Conservation (phyloP, 139 green algal genomes). For the Chlorella sorokiniana region DNA sequence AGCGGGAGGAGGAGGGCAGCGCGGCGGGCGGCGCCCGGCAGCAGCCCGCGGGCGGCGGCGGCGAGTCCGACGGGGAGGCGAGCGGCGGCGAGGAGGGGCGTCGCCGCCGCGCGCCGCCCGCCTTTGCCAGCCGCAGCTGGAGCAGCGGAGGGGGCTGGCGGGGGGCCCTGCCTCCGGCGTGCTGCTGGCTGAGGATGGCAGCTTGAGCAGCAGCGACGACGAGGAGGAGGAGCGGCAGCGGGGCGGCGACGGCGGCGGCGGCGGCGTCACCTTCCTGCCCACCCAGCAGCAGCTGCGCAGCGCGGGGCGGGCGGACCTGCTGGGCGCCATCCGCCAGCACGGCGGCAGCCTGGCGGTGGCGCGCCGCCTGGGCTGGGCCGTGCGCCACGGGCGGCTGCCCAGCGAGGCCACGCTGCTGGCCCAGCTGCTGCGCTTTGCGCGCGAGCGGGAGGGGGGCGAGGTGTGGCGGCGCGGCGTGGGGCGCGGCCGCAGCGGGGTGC, state of each 20-base stretch:
- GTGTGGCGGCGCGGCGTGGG: neutral
- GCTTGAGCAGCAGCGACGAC: neutral
- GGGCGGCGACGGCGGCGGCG: neutral
- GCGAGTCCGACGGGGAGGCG: too few relatives aligned
- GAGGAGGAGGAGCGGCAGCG: neutral
- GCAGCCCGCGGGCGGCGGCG: neutral
- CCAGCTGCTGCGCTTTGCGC: conserved; percentile 21
- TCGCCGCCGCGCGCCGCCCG: too few relatives aligned
- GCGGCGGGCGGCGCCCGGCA: neutral
- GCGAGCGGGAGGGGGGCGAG: neutral
- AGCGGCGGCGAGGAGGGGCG: too few relatives aligned
- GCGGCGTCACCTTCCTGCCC: conserved; percentile 17
- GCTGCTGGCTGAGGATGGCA: neutral
- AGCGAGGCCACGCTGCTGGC: conserved; percentile 16
- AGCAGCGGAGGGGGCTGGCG: neutral
- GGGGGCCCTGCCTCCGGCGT: neutral
- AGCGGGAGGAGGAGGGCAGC: neutral
- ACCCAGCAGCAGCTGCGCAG: conserved; percentile 38
- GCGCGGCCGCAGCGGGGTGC: neutral
- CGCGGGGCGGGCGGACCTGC: conserved; percentile 37
- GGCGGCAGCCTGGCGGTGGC: conserved; percentile 43
- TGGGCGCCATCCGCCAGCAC: conserved; percentile 41
- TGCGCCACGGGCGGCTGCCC: conserved; percentile 13
- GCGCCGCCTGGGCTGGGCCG: conserved; percentile 23
- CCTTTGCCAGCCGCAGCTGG: conserved; percentile 7